These are phyloP conservation scores for Thermochaetoides dissita DNA, from an alignment of 2,329 filamentous ascomycete genomes.

Conservation along the genomic window DNA sequence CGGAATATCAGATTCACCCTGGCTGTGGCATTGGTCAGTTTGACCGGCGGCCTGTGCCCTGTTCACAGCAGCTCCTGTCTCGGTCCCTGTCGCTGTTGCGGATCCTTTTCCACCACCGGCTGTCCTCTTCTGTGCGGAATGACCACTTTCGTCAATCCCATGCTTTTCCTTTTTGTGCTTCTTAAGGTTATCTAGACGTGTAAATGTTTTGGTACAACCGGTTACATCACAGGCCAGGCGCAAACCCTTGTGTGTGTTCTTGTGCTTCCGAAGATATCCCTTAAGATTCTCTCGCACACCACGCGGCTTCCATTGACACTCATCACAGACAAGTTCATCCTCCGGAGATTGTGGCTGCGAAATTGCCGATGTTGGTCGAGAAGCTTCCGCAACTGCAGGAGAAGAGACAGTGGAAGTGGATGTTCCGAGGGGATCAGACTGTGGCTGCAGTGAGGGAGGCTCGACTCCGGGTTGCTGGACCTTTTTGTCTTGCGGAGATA, in stretches of 20 bases:
- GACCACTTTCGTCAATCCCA: conserved; percentile 14
- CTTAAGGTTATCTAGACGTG: conserved; percentile 19
- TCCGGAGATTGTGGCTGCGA: conserved; percentile 1
- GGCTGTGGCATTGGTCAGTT: too few relatives aligned
- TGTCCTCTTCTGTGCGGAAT: conserved; percentile 8
- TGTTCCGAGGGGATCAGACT: too few relatives aligned
- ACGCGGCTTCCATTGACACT: conserved; percentile 19
- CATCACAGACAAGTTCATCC: conserved; percentile 17
- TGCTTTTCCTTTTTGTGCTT: conserved; percentile 21
- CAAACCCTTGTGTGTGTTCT: conserved; percentile 19
- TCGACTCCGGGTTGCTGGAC: too few relatives aligned
- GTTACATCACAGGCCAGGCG: conserved; percentile 16
- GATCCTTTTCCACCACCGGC: conserved; percentile 7
- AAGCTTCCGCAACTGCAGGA: too few relatives aligned
- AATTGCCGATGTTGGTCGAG: too few relatives aligned
- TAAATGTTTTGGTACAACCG: conserved; percentile 18
- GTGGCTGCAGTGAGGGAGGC: too few relatives aligned
- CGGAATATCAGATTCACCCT: too few relatives aligned
- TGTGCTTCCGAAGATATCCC: conserved; percentile 21
- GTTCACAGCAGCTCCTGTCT: too few relatives aligned
- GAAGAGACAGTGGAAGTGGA: too few relatives aligned
- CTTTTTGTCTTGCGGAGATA: too few relatives aligned
- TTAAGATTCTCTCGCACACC: conserved; percentile 18
- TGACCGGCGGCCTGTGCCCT: too few relatives aligned
- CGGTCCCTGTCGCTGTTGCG: conserved; percentile 3